These are phyloP conservation scores for Podospora tetraspora DNA, from an alignment of 495 filamentous ascomycete genomes.

Conservation along the genomic window DNA sequence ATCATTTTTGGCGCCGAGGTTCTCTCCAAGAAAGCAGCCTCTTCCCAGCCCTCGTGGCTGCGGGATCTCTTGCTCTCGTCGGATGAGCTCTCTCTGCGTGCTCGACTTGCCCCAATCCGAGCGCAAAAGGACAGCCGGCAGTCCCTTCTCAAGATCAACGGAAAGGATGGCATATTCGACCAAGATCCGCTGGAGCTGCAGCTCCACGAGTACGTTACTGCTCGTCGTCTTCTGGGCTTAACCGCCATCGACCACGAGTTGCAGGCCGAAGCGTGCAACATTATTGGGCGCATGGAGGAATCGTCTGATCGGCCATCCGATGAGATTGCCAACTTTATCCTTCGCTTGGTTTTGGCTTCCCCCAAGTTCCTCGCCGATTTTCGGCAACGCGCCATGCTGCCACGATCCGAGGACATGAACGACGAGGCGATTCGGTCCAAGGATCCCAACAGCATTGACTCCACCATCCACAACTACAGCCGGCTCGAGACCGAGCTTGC, in stretches of 20 bases:
- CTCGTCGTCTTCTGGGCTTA: conserved; percentile 45
- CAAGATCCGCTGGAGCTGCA: conserved; percentile 43
- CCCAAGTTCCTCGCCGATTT: conserved; percentile 45
- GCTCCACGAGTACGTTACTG: conserved; percentile 45
- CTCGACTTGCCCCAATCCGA: conserved; percentile 34
- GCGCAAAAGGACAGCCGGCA: conserved; percentile 29
- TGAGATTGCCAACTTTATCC: conserved; percentile 43
- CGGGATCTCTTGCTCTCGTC: conserved; percentile 48
- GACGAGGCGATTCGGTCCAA: conserved; percentile 42
- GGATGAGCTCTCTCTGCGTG: conserved; percentile 31
- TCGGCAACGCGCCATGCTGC: conserved; percentile 44
- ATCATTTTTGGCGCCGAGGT: conserved; percentile 39
- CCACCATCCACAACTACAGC: conserved; percentile 47
- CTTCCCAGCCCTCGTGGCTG: conserved; percentile 43
- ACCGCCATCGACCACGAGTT: conserved; percentile 50
- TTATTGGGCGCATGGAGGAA: conserved; percentile 46
- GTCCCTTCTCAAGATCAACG: conserved; percentile 40
- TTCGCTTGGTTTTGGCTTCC: conserved; percentile 40
- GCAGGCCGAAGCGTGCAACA: conserved; percentile 46
- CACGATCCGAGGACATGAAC: conserved; percentile 44
- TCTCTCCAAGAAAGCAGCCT: conserved; percentile 22
- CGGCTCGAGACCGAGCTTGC: conserved; percentile 57
- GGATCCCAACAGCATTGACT: conserved; percentile 48
- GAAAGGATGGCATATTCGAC: conserved; percentile 45
- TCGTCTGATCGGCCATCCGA: conserved; percentile 41